A percentile compares a stretch with the other conserved stretches of the same genome.
These are phyloP conservation scores for Wickerhamomyces chambardii DNA, from an alignment of 805 yeast genomes.

Conservation along the genomic window DNA sequence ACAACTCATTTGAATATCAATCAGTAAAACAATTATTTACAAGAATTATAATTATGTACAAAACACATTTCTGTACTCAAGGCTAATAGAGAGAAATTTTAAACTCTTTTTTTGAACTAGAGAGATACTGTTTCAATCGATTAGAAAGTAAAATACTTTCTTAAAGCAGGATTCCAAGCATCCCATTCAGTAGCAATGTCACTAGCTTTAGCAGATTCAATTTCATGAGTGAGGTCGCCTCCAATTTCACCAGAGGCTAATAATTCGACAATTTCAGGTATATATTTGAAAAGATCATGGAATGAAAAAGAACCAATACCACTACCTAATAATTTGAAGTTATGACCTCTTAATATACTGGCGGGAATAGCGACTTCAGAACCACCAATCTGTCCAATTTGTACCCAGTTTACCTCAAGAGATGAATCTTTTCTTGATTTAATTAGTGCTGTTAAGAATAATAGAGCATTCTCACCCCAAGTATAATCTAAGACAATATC, in stretches of 20 bases:
- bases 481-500: constrained; percentile 6
- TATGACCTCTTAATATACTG: constrained; percentile 2
- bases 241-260: constrained; percentile 2
- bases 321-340: constrained; percentile 4
- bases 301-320: constrained; percentile 5
- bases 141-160: not conserved
- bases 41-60: too few species aligned
- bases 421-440: constrained; percentile 2
- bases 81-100: too few species aligned
- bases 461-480: constrained; percentile 4
- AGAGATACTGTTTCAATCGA: too few species aligned
- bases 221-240: not conserved
- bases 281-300: not conserved
- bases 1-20: too few species aligned
- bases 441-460: not conserved
- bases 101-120: too few species aligned
- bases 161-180: constrained; percentile 1
- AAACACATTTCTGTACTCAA: too few species aligned
- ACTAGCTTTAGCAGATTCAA: not conserved
- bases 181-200: constrained; percentile 4
- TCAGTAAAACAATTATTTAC: too few species aligned
- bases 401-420: constrained; percentile 2
- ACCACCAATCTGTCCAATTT: constrained; percentile 8
- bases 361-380: constrained; percentile 1
- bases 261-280: not conserved